phyloP scores from a whole-genome alignment of 2,329 filamentous ascomycete genomes.

The Paracoccidioides lutzii region DNA sequence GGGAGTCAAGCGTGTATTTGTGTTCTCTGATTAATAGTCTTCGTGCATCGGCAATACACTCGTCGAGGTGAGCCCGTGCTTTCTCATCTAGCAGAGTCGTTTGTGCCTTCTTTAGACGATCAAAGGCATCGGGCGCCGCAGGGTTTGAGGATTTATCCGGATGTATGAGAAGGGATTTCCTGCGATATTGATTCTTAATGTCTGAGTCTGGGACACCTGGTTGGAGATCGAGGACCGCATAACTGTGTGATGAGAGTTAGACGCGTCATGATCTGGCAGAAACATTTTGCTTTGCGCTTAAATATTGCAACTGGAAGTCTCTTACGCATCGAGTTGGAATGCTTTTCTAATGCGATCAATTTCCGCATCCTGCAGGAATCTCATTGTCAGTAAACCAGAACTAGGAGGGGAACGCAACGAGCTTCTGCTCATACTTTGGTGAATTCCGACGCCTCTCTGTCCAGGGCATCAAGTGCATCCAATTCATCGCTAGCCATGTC shows the following conservation, averaged over 20 bases:
- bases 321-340: conserved; percentile 64
- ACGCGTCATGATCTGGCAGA: not conserved
- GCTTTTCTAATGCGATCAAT: conserved; percentile 88
- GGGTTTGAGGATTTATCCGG: conserved; percentile 95
- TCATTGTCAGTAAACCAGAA: conserved; percentile 3
- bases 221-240: conserved; percentile 88
- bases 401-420: not conserved
- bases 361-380: conserved; percentile 60
- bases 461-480: conserved; percentile 61
- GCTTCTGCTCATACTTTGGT: conserved; percentile 50
- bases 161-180: conserved; percentile 97
- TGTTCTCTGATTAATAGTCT: conserved; percentile 89
- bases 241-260: conserved; percentile 38
- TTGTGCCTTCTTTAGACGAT: conserved; percentile 90
- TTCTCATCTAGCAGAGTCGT: conserved; percentile 89
- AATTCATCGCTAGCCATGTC: conserved; percentile 34
- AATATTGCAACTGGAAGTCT: conserved; percentile 6
- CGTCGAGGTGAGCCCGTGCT: conserved; percentile 71
- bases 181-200: conserved; percentile 88
- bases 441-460: conserved; percentile 77
- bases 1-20: conserved; percentile 81
- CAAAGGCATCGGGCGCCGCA: conserved; percentile 84
- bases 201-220: conserved; percentile 91
- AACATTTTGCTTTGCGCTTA: not conserved
- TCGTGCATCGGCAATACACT: conserved; percentile 89